Evolutionary conservation across 345 rosid genomes (phyloP).

Genomic region (Citrus reticulata): DNA sequence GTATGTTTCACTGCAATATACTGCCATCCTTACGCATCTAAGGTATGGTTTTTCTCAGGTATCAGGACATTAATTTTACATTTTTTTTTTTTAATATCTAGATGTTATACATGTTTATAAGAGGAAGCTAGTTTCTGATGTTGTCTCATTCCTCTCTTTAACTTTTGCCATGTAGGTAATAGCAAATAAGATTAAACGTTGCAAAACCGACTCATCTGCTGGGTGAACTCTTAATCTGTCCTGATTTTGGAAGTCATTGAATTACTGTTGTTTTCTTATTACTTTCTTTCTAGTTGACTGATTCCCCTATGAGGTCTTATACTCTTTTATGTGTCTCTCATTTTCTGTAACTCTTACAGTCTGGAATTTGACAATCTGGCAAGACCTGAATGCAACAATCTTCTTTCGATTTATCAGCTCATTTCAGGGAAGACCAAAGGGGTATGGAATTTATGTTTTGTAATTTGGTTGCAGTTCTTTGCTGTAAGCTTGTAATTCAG

Average conservation of each 20-base stretch:
- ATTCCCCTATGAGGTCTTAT: slow-evolving; percentile 2
- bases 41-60: neutral
- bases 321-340: slow-evolving; percentile 6
- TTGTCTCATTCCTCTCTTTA: neutral
- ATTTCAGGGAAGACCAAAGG: slow-evolving; percentile 82
- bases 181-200: slow-evolving; percentile 83
- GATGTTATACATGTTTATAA: too few relatives aligned
- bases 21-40: neutral
- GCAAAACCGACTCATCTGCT: slow-evolving; percentile 80
- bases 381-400: slow-evolving; percentile 92
- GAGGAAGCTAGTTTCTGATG: neutral
- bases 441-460: slow-evolving; percentile 30
- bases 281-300: neutral
- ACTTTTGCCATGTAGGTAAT: slow-evolving; percentile 46
- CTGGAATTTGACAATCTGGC: slow-evolving; percentile 87
- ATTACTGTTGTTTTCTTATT: neutral
- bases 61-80: neutral
- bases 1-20: neutral
- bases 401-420: slow-evolving; percentile 82
- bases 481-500: neutral
- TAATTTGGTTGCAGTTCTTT: neutral
- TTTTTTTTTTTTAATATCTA: neutral
- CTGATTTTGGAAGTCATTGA: neutral
- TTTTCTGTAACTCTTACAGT: slow-evolving; percentile 34
- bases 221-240: slow-evolving; percentile 40